These are phyloP conservation scores for Ustilago vetiveriae DNA, from an alignment of 1,284 basidiomycete genomes.

Conservation along the genomic window DNA sequence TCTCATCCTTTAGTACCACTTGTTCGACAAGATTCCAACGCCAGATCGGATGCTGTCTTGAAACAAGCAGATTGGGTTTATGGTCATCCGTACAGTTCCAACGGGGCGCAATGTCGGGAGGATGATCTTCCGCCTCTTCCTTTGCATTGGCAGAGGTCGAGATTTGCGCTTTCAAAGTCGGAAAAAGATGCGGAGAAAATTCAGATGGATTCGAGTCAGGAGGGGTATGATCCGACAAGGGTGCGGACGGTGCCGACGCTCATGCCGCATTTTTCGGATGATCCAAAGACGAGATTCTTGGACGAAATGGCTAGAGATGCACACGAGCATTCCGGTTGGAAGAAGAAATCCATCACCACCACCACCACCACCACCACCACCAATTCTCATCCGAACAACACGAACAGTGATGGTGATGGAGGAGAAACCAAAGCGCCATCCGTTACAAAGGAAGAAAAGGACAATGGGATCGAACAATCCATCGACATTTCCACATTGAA, in stretches of 20 bases:
- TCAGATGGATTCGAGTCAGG: slow-evolving; percentile 8
- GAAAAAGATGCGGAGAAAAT: neutral
- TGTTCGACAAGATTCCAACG: slow-evolving; percentile 2
- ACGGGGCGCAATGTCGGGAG: slow-evolving; percentile 12
- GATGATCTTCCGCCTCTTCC: slow-evolving; percentile 49
- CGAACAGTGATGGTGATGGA: neutral
- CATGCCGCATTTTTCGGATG: slow-evolving; percentile 65
- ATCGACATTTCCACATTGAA: slow-evolving; percentile 3
- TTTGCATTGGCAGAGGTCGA: slow-evolving; percentile 37
- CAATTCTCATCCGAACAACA: neutral
- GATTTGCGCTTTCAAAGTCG: slow-evolving; percentile 14
- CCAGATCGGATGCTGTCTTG: neutral
- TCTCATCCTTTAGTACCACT: slow-evolving; percentile 60
- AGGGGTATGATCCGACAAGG: slow-evolving; percentile 21
- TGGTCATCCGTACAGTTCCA: slow-evolving; percentile 60
- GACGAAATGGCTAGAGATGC: slow-evolving; percentile 60
- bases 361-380: neutral
- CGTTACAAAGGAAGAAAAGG: slow-evolving; percentile 13
- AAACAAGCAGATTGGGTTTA: slow-evolving; percentile 52
- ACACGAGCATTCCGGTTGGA: slow-evolving; percentile 59
- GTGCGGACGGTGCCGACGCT: slow-evolving; percentile 55
- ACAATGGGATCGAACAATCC: slow-evolving; percentile 8
- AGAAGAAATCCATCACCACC: slow-evolving; percentile 12
- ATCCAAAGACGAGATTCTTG: slow-evolving; percentile 66
- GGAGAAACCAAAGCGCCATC: neutral